phyloP scores from a whole-genome alignment of 768 basidiomycete genomes.

The Clitopilus passeckerianus region DNA sequence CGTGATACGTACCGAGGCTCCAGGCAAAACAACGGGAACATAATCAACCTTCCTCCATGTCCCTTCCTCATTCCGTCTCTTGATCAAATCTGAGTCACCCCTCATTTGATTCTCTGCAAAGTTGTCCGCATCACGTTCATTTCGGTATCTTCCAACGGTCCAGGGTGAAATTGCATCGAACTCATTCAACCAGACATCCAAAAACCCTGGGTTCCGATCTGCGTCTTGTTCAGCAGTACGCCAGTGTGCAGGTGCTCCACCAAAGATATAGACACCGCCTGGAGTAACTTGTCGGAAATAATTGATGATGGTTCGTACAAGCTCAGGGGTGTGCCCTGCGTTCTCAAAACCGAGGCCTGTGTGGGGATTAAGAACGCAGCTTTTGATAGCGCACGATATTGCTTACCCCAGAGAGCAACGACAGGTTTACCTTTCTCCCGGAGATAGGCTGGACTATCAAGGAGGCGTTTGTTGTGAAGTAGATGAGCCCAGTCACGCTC shows the following conservation, averaged over 20 bases:
- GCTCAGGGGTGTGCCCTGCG: conserved; percentile 55
- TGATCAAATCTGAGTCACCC: conserved; percentile 58
- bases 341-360: conserved; percentile 67
- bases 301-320: conserved; percentile 47
- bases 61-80: conserved; percentile 37
- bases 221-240: conserved; percentile 66
- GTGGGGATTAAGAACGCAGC: background rate
- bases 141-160: conserved; percentile 70
- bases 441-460: conserved; percentile 73
- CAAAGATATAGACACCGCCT: conserved; percentile 72
- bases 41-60: conserved; percentile 59
- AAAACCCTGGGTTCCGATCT: conserved; percentile 60
- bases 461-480: conserved; percentile 48
- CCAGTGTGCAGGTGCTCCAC: conserved; percentile 71
- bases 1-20: conserved; percentile 61
- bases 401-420: conserved; percentile 66
- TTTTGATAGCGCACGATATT: background rate
- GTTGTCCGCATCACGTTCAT: conserved; percentile 54
- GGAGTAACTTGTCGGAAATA: conserved; percentile 62
- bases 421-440: conserved; percentile 67
- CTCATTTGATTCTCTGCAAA: conserved; percentile 62
- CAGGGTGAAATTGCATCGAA: conserved; percentile 82
- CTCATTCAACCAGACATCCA: conserved; percentile 67
- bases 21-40: conserved; percentile 80
- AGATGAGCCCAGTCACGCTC: conserved; percentile 76